Evolutionary conservation across 1,284 basidiomycete species (phyloP).

Genomic region (Sutorius eximius): DNA sequence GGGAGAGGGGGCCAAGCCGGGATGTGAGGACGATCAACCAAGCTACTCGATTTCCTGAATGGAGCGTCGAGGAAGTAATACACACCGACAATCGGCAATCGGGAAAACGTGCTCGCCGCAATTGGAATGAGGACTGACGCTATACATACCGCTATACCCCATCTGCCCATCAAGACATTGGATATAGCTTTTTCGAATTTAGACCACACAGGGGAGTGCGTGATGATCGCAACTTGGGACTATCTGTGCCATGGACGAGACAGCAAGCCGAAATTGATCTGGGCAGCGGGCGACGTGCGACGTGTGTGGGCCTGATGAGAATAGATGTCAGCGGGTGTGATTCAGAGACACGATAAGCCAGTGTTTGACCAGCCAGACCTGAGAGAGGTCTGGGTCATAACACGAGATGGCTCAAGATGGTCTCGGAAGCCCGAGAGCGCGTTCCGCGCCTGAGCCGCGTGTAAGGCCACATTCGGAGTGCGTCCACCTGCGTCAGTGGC

Average conservation of each 20-base stretch:
- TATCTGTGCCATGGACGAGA: too few relatives aligned
- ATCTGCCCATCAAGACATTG: background rate
- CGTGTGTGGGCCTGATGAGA: constrained; percentile 3
- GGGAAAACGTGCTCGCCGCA: background rate
- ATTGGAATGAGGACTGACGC: background rate
- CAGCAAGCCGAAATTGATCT: background rate
- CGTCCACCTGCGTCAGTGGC: background rate
- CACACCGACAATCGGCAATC: background rate
- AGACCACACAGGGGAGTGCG: constrained; percentile 1
- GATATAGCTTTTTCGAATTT: background rate
- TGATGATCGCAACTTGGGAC: constrained; percentile 14
- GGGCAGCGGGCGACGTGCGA: background rate
- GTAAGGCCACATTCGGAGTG: background rate
- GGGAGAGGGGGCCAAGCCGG: background rate
- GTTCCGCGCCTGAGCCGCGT: background rate
- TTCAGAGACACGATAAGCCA: background rate
- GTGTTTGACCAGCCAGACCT: background rate
- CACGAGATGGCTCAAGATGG: constrained; percentile 2
- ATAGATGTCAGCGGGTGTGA: constrained; percentile 7
- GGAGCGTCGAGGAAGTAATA: background rate
- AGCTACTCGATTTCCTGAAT: background rate
- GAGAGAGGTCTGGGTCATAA: background rate
- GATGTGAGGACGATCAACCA: background rate
- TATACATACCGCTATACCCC: background rate
- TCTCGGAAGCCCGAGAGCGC: constrained; percentile 7